Conservation (phyloP, 73 alveolate genomes). For the Paraurostyla sp. region DNA sequence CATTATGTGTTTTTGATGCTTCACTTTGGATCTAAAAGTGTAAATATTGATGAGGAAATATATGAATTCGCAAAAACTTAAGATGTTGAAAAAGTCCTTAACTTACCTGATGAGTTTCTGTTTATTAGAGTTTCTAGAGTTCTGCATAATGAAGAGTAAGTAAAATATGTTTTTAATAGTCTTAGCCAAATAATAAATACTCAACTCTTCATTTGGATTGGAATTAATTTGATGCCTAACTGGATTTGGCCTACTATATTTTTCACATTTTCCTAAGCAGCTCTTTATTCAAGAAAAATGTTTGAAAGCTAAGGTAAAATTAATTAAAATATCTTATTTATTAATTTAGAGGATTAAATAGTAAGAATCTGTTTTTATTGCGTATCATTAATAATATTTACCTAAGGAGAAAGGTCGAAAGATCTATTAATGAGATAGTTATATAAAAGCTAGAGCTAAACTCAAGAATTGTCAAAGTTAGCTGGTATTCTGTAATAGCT, state of each 20-base stretch:
- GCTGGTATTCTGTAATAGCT: background rate
- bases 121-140: too few relatives aligned
- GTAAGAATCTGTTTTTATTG: background rate
- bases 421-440: background rate
- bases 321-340: background rate
- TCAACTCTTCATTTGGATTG: slow-evolving; percentile 4
- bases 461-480: background rate
- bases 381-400: background rate
- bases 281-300: background rate
- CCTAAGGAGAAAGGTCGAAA: background rate
- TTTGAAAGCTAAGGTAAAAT: background rate
- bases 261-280: background rate
- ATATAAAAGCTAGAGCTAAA: background rate
- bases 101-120: too few relatives aligned
- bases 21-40: background rate
- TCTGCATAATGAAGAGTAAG: background rate
- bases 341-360: background rate
- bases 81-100: too few relatives aligned
- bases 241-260: background rate
- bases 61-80: too few relatives aligned
- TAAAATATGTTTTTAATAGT: background rate
- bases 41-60: background rate
- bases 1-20: background rate
- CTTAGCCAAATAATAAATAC: background rate
- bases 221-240: background rate